Evolutionary conservation across 345 rosid genomes (phyloP).

Genomic region (Passiflora organensis): DNA sequence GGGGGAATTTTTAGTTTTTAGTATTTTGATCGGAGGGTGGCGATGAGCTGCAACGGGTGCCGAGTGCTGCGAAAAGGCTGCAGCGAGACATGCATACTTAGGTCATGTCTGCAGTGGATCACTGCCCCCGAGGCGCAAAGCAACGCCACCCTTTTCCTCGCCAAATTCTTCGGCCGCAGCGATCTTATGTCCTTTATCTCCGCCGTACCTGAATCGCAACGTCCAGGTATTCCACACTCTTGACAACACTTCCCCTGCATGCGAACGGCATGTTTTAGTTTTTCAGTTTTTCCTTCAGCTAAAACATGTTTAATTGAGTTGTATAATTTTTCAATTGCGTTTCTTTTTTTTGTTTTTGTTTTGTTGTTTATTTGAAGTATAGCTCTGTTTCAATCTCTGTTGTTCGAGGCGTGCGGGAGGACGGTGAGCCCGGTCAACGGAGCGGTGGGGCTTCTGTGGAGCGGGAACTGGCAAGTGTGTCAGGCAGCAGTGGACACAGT

Average conservation of each 20-base stretch:
- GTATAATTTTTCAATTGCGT: not conserved
- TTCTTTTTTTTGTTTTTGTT: too few relatives aligned
- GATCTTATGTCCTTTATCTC: constrained; percentile 43
- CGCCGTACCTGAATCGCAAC: constrained; percentile 48
- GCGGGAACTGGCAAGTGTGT: constrained; percentile 55
- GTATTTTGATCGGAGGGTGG: constrained; percentile 16
- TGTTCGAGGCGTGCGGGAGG: constrained; percentile 61
- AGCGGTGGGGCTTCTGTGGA: constrained; percentile 51
- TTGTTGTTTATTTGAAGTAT: constrained; percentile 5
- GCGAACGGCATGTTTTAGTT: not conserved
- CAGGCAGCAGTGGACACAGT: constrained; percentile 53
- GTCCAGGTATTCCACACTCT: constrained; percentile 33
- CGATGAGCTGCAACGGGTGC: constrained; percentile 37
- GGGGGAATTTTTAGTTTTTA: too few relatives aligned
- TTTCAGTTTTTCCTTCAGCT: too few relatives aligned
- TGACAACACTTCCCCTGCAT: too few relatives aligned
- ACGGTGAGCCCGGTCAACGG: constrained; percentile 60
- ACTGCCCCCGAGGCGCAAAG: constrained; percentile 26
- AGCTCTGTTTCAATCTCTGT: constrained; percentile 56
- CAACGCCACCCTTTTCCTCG: constrained; percentile 33
- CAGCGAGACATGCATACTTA: constrained; percentile 29
- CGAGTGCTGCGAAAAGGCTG: constrained; percentile 34
- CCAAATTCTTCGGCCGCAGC: constrained; percentile 35
- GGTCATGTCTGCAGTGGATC: constrained; percentile 29
- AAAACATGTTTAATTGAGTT: too few relatives aligned